Conservation (phyloP, 495 filamentous ascomycete genomes). For the Penicillium soppii region DNA sequence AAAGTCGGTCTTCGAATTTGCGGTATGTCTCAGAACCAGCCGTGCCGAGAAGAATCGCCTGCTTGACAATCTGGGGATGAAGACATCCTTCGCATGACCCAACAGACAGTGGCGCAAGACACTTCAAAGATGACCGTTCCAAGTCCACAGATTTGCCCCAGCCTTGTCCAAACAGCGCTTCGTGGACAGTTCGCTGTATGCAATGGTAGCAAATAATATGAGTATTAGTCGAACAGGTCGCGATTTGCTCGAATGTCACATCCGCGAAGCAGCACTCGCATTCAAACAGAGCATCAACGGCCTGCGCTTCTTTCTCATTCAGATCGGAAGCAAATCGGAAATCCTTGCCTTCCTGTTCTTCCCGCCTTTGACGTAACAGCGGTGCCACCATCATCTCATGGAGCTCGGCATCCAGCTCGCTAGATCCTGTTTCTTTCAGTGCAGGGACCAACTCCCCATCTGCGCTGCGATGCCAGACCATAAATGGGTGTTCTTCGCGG, state of each 20-base stretch:
- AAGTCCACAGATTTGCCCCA: constrained; percentile 79
- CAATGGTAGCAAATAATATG: constrained; percentile 89
- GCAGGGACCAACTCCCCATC: constrained; percentile 52
- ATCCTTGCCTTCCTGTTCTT: constrained; percentile 63
- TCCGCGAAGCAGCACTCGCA: constrained; percentile 88
- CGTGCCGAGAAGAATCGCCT: constrained; percentile 65
- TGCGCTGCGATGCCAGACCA: constrained; percentile 60
- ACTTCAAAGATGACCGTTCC: constrained; percentile 69
- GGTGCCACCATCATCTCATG: constrained; percentile 65
- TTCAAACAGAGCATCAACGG: constrained; percentile 70
- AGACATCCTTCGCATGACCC: constrained; percentile 74
- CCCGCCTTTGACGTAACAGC: constrained; percentile 50
- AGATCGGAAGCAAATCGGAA: constrained; percentile 60
- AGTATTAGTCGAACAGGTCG: constrained; percentile 65
- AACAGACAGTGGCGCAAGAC: constrained; percentile 66
- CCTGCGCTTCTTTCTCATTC: constrained; percentile 74
- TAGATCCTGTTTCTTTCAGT: constrained; percentile 67
- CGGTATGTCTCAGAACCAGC: constrained; percentile 66
- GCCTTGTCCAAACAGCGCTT: constrained; percentile 89
- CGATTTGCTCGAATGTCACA: constrained; percentile 76
- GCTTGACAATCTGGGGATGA: constrained; percentile 61
- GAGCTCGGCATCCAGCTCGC: constrained; percentile 81
- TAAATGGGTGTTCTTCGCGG: constrained; percentile 59
- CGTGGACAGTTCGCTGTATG: constrained; percentile 71
- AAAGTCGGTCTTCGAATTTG: constrained; percentile 74